Evolutionary conservation across 2,329 filamentous ascomycete species (phyloP), one percentile per base, ranked within the genome.

Genomic region (Aspergillus neotritici): DNA sequence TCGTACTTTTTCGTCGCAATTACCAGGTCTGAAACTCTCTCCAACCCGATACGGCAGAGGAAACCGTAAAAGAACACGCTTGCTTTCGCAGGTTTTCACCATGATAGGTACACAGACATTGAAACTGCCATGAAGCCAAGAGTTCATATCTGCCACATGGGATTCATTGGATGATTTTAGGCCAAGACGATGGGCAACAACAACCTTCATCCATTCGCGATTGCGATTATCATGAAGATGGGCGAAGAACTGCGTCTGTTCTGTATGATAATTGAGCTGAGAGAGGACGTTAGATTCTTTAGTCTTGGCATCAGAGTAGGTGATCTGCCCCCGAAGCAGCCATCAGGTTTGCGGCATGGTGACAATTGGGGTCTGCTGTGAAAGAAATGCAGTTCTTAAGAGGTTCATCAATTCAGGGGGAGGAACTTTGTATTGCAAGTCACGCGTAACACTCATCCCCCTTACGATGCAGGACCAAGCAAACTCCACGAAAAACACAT

Each of bases 121-220:
- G 42, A 55, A 58, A 37, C 47, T 54, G 3, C 55, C 54, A 39
- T 53, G 40, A 25, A 50, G 14, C 53, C 53, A 57, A 10, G 44
- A 15, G 12, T 46, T 40, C 2, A 36, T 30, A 17, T 47, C 50
- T 29, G 40, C 49, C 28, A 52, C 36, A 21, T 40, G 43, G 36
- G 47, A 54, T 16, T 34, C 21, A 35, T 37, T 37, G 3, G 41
- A 3, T 25, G 44, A 47, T 29, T 10, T n/a, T 10, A 50, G 25
- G 29, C 32, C 41, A 21, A 63, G 50, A 50, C 62, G 57, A 37
- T 54, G 46, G 12, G 56, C 46, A n/a, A 60, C 55, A n/a, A 54
- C 42, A 4, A 11, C n/a, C 38, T 42, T 36, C 5, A 51, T 53
- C 37, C 39, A 37, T 11, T 38, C 30, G 8, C 41, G 36, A n/a